Conservation (phyloP, 306 rosid species). For the Castanea mollissima region DNA sequence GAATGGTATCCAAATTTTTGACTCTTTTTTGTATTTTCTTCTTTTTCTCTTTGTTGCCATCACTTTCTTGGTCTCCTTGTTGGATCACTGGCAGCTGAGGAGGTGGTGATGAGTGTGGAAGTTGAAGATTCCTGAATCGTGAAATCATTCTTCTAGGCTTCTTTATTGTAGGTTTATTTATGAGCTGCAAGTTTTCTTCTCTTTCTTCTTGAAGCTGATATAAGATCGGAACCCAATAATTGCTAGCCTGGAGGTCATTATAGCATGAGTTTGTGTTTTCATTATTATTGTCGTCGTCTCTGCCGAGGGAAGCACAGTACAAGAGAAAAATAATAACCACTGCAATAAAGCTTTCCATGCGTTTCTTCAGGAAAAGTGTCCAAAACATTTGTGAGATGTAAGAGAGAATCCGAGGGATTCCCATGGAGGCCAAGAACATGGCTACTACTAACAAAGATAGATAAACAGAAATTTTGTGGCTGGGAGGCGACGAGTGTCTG, state of each 20-base stretch:
- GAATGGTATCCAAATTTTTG: too few species aligned
- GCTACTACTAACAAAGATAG: conserved; percentile 39
- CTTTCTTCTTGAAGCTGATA: too few species aligned
- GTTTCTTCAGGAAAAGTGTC: conserved; percentile 29
- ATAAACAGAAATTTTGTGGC: conserved; percentile 47
- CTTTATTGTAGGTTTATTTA: too few species aligned
- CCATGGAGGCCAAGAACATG: conserved; percentile 36
- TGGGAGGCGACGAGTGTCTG: conserved; percentile 46
- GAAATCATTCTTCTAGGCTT: too few species aligned
- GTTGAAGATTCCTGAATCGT: neutral
- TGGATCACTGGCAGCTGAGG: conserved; percentile 18
- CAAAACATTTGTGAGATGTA: conserved; percentile 38
- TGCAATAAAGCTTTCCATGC: conserved; percentile 73
- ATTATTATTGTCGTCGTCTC: too few species aligned
- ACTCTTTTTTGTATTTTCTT: too few species aligned
- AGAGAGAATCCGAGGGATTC: conserved; percentile 49
- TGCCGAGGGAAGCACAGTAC: conserved; percentile 65
- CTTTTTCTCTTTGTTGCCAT: too few species aligned
- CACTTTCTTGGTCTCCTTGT: too few species aligned
- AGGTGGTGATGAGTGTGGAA: conserved; percentile 8
- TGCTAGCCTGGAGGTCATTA: conserved; percentile 4
- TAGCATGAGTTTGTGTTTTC: too few species aligned
- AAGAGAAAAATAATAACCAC: conserved; percentile 79
- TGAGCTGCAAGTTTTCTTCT: conserved; percentile 1
- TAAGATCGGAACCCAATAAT: too few species aligned